phyloP scores from a whole-genome alignment of 2,329 filamentous ascomycete genomes.

The Beauveria pseudobassiana region DNA sequence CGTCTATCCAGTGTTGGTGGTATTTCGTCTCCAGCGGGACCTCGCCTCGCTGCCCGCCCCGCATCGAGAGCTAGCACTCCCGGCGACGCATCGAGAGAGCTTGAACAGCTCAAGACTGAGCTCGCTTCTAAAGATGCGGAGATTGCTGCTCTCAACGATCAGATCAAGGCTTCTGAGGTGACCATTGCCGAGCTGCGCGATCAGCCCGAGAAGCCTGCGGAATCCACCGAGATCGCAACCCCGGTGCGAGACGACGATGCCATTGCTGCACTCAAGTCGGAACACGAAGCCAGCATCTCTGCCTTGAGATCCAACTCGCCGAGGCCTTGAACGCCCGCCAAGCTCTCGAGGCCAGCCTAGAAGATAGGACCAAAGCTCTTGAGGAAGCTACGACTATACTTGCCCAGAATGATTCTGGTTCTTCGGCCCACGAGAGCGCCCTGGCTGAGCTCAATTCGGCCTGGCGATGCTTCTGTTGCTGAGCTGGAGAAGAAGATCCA shows the following conservation, averaged over 20 bases:
- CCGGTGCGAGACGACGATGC: constrained; percentile 29
- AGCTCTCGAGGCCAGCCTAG: constrained; percentile 39
- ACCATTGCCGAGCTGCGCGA: constrained; percentile 48
- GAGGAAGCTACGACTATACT: constrained; percentile 36
- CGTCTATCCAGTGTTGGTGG: constrained; percentile 44
- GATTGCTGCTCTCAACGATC: constrained; percentile 47
- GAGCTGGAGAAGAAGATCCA: constrained; percentile 50
- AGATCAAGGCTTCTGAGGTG: constrained; percentile 48
- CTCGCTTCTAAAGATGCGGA: constrained; percentile 50
- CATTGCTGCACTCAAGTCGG: constrained; percentile 41
- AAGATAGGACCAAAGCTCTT: constrained; percentile 33
- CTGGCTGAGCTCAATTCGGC: constrained; percentile 42
- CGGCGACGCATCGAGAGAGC: constrained; percentile 42
- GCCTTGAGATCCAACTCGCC: constrained; percentile 36
- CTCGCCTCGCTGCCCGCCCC: constrained; percentile 32
- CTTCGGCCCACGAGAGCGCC: constrained; percentile 36
- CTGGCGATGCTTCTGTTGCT: constrained; percentile 36
- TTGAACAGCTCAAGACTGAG: constrained; percentile 54
- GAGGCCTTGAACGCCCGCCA: constrained; percentile 44
- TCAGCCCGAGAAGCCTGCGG: constrained; percentile 34
- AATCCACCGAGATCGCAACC: constrained; percentile 32
- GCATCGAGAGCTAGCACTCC: constrained; percentile 32
- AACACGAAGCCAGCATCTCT: constrained; percentile 42
- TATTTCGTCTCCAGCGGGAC: constrained; percentile 23
- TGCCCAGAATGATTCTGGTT: constrained; percentile 32